These are phyloP conservation scores for Jasminum sambac DNA, from an alignment of 257 asterid genomes.

Conservation along the genomic window DNA sequence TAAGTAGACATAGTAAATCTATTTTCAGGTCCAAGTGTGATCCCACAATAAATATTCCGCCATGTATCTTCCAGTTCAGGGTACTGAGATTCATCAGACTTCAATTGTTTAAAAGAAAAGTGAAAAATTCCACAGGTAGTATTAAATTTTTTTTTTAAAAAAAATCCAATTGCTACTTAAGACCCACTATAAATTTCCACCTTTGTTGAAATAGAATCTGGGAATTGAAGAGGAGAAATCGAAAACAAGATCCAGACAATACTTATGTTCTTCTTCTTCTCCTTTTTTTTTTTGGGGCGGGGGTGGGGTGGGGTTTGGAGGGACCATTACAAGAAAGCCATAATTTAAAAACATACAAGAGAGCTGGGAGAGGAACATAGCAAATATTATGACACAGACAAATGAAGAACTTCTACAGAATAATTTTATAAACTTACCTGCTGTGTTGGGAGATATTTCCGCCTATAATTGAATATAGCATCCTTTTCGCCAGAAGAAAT, in stretches of 20 bases:
- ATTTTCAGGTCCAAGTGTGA: not conserved
- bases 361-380: too few species aligned
- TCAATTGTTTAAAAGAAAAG: not conserved
- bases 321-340: not conserved
- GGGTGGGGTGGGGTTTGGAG: too few species aligned
- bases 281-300: too few species aligned
- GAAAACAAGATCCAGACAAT: not conserved
- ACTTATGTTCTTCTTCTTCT: not conserved
- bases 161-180: not conserved
- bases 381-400: not conserved
- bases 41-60: not conserved
- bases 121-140: not conserved
- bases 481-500: constrained; percentile 64
- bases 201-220: not conserved
- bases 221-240: too few species aligned
- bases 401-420: not conserved
- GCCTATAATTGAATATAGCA: constrained; percentile 66
- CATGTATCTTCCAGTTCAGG: not conserved
- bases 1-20: not conserved
- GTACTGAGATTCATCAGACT: not conserved
- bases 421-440: constrained; percentile 48
- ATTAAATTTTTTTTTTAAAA: too few species aligned
- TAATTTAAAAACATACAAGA: not conserved
- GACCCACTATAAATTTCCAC: not conserved
- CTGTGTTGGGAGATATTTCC: constrained; percentile 86